Evolutionary conservation across 768 basidiomycete species (phyloP).

Genomic region (Mrakia gelida): DNA sequence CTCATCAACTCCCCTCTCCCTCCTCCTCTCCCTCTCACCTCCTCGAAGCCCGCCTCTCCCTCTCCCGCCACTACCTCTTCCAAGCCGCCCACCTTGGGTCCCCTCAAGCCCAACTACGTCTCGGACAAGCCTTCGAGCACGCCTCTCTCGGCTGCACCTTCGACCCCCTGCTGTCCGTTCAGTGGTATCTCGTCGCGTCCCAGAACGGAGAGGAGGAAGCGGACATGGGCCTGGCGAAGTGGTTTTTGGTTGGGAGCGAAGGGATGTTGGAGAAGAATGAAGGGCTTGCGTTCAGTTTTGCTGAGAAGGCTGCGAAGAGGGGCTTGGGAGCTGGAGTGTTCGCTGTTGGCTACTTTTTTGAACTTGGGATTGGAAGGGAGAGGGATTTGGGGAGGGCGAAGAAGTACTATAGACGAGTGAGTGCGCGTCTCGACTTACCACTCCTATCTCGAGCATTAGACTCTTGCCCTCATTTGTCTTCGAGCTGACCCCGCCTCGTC

Average conservation of each 20-base stretch:
- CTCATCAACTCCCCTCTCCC: no score
- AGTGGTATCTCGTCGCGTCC: no score
- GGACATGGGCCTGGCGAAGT: slow-evolving; percentile 90
- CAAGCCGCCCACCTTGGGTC: no score
- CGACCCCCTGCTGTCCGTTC: no score
- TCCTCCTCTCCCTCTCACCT: no score
- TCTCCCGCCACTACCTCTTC: no score
- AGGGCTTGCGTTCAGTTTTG: slow-evolving; percentile 76
- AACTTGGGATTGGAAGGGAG: slow-evolving; percentile 78
- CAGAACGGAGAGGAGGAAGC: no score
- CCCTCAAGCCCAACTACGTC: no score
- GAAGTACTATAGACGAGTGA: slow-evolving; percentile 70
- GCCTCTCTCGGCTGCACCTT: no score
- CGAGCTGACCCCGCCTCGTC: slow-evolving; percentile 16
- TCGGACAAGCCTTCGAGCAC: no score
- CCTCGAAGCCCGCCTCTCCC: no score
- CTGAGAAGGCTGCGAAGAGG: slow-evolving; percentile 65
- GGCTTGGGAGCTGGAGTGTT: slow-evolving; percentile 80
- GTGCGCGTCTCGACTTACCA: slow-evolving; percentile 34
- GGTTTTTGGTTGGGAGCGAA: slow-evolving; percentile 85
- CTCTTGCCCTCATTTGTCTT: no score
- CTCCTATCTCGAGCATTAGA: neutral
- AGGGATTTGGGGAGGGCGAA: slow-evolving; percentile 54
- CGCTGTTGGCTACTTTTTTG: slow-evolving; percentile 91
- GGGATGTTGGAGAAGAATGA: slow-evolving; percentile 83